These are phyloP conservation scores for Neurospora sp. DNA, from an alignment of 495 filamentous ascomycete genomes.

Conservation along the genomic window DNA sequence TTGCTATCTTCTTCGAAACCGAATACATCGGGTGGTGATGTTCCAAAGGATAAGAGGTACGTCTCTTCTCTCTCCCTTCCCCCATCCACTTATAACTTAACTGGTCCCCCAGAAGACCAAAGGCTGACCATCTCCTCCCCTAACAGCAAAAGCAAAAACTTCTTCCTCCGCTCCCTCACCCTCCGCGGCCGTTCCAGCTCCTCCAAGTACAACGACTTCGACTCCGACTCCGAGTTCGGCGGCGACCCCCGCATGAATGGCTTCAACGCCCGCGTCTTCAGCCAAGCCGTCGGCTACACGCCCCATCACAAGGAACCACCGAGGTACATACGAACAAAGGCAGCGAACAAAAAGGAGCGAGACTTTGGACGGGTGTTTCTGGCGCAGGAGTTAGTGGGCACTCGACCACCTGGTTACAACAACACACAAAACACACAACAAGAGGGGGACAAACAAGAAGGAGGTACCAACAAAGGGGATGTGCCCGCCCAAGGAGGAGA, in stretches of 20 bases:
- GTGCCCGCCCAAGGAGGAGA: background rate
- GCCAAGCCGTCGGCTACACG: conserved; percentile 52
- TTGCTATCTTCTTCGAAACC: conserved; percentile 9
- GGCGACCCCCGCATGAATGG: conserved; percentile 65
- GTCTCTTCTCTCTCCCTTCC: too few species aligned
- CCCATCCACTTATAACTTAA: too few species aligned
- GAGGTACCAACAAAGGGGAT: background rate
- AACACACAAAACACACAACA: background rate
- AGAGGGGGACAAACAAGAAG: background rate
- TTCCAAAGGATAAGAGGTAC: conserved; percentile 56
- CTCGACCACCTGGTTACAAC: conserved; percentile 15
- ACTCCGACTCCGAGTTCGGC: conserved; percentile 58
- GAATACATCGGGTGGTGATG: conserved; percentile 20
- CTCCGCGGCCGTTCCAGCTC: conserved; percentile 53
- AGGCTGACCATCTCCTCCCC: conserved; percentile 2
- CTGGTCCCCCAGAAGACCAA: too few species aligned
- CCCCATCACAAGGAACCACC: conserved; percentile 85
- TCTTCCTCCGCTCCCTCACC: conserved; percentile 72
- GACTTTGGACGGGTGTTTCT: conserved; percentile 84
- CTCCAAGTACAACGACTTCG: conserved; percentile 33
- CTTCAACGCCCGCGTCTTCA: conserved; percentile 69
- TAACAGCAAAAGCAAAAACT: conserved; percentile 63
- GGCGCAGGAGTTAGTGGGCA: conserved; percentile 70
- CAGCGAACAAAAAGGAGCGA: conserved; percentile 71
- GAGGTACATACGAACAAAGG: conserved; percentile 75